A percentile compares a stretch with the other conserved stretches of the same genome.
Conservation (phyloP, 1,284 basidiomycete genomes). For the Trametes pubescens region DNA sequence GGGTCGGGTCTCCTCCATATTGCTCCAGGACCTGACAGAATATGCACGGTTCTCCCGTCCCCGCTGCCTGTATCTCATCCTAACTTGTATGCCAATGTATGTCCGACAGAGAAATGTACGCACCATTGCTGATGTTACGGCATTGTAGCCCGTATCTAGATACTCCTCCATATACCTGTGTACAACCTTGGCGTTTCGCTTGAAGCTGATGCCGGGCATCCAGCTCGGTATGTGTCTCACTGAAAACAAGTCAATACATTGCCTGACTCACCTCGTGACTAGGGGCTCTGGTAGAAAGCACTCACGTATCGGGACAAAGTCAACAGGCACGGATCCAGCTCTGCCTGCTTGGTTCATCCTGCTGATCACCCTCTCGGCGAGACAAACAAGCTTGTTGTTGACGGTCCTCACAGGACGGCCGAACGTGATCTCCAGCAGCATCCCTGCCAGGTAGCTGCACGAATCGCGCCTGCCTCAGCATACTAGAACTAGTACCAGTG, state of each 20-base stretch:
- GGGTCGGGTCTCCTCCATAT: neutral
- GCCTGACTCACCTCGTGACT: neutral
- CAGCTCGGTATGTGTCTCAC: conserved; percentile 31
- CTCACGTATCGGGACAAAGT: conserved; percentile 36
- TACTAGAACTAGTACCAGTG: no score
- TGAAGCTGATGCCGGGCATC: conserved; percentile 33
- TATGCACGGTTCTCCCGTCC: conserved; percentile 3
- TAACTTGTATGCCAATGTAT: no score
- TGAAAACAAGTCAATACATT: neutral
- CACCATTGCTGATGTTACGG: conserved; percentile 31
- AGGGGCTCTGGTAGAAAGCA: neutral
- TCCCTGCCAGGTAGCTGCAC: conserved; percentile 33
- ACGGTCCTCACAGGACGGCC: conserved; percentile 35
- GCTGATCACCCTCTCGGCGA: conserved; percentile 55
- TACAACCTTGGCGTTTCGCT: conserved; percentile 20
- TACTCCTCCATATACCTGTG: conserved; percentile 16
- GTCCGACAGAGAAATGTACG: neutral
- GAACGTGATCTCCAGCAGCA: conserved; percentile 37
- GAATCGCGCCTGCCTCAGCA: no score
- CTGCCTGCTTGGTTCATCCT: conserved; percentile 19
- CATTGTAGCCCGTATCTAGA: conserved; percentile 24
- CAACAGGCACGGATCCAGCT: conserved; percentile 26
- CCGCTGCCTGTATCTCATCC: neutral
- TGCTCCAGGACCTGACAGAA: neutral
- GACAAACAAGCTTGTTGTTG: conserved; percentile 34